Conservation (phyloP, 1,139 yeast genomes). For the Keqinozyma sinolaborantium region DNA sequence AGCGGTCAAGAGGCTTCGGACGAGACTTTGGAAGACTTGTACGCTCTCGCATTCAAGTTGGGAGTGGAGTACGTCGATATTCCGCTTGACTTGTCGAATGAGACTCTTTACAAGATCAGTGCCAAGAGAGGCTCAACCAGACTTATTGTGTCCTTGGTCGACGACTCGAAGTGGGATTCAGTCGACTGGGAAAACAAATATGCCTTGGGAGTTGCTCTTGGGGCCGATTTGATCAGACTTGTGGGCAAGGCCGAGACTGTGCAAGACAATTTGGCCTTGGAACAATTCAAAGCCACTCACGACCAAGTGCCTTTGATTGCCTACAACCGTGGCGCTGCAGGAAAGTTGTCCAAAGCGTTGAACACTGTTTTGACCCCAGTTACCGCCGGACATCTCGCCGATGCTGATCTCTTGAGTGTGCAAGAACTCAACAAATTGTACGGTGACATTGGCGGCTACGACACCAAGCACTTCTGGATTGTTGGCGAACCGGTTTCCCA, state of each 20-base stretch:
- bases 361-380: constrained; percentile 81
- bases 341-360: constrained; percentile 76
- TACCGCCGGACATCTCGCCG: constrained; percentile 57
- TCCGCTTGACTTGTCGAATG: constrained; percentile 43
- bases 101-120: constrained; percentile 25
- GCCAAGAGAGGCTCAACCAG: constrained; percentile 54
- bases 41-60: constrained; percentile 62
- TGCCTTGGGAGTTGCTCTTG: constrained; percentile 59
- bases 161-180: constrained; percentile 59
- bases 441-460: constrained; percentile 60
- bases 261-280: constrained; percentile 69
- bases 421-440: constrained; percentile 58
- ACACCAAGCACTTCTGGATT: constrained; percentile 61
- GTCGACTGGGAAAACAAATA: constrained; percentile 74
- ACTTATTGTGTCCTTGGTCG: constrained; percentile 73
- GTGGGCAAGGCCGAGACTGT: constrained; percentile 71
- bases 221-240: constrained; percentile 76
- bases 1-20: constrained; percentile 62
- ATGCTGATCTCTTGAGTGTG: constrained; percentile 69
- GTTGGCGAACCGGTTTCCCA: constrained; percentile 82
- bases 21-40: constrained; percentile 50
- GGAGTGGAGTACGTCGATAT: constrained; percentile 57
- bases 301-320: constrained; percentile 68
- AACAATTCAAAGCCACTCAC: constrained; percentile 57
- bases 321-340: constrained; percentile 73